Conservation (phyloP, 83 land plant species). For the Picea abies region DNA sequence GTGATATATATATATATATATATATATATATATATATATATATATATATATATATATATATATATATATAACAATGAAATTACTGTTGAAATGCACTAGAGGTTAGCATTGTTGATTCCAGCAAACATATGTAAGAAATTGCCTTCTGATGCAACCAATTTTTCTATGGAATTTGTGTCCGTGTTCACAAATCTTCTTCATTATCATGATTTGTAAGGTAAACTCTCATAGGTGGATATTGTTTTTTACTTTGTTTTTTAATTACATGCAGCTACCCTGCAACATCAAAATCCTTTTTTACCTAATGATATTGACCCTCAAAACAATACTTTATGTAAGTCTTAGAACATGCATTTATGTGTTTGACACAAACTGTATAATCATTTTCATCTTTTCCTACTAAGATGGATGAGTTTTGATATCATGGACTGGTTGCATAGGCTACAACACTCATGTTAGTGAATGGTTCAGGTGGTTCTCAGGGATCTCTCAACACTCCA, state of each 20-base stretch:
- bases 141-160: slow-evolving; percentile 95
- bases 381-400: slow-evolving; percentile 86
- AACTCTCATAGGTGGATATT: background rate
- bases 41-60: no score
- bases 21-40: no score
- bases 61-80: background rate
- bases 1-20: no score
- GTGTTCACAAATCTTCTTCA: slow-evolving; percentile 90
- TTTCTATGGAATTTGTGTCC: slow-evolving; percentile 95
- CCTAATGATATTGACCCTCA: no score
- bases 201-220: slow-evolving; percentile 81
- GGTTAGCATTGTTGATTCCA: slow-evolving; percentile 56
- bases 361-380: slow-evolving; percentile 95
- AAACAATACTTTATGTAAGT: slow-evolving; percentile 51
- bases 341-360: slow-evolving; percentile 94
- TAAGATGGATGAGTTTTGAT: slow-evolving; percentile 81
- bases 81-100: background rate
- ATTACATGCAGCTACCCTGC: background rate
- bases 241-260: background rate
- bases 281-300: no score
- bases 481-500: slow-evolving; percentile 79
- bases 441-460: slow-evolving; percentile 80
- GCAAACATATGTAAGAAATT: slow-evolving; percentile 98
- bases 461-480: slow-evolving; percentile 79
- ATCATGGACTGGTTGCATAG: slow-evolving; percentile 92